Conservation (phyloP, 257 asterid species). For the Plantago ovata region DNA sequence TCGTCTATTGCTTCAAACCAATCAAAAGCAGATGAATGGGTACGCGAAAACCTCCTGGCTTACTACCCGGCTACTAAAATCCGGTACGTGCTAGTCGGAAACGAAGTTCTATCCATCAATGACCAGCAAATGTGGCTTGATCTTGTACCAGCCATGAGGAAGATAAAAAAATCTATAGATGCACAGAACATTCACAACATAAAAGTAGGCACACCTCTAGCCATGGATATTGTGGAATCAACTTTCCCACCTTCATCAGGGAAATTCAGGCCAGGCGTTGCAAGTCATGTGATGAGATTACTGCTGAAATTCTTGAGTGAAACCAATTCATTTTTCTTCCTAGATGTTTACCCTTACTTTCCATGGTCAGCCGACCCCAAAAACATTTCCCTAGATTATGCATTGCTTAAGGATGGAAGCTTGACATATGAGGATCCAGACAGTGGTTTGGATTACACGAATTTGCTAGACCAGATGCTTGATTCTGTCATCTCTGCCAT, state of each 20-base stretch:
- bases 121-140: conserved; percentile 37
- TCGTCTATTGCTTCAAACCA: conserved; percentile 48
- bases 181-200: conserved; percentile 48
- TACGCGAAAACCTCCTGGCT: conserved; percentile 42
- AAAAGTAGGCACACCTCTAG: conserved; percentile 65
- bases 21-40: conserved; percentile 50
- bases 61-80: conserved; percentile 53
- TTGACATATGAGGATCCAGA: conserved; percentile 34
- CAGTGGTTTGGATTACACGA: conserved; percentile 50
- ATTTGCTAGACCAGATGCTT: conserved; percentile 70
- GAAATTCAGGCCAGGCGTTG: conserved; percentile 44
- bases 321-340: conserved; percentile 48
- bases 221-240: conserved; percentile 58
- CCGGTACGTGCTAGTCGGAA: conserved; percentile 59
- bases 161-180: conserved; percentile 35
- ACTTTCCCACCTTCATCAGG: conserved; percentile 72
- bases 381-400: conserved; percentile 40
- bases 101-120: conserved; percentile 51
- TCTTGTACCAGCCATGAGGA: conserved; percentile 68
- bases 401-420: conserved; percentile 36
- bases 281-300: conserved; percentile 34
- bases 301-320: conserved; percentile 47
- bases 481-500: conserved; percentile 60
- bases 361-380: conserved; percentile 52
- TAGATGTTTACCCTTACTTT: conserved; percentile 58